Base-by-base conservation (phyloP, 2,329 filamentous ascomycete genomes). In the Chaetomiaceae sp. region DNA sequence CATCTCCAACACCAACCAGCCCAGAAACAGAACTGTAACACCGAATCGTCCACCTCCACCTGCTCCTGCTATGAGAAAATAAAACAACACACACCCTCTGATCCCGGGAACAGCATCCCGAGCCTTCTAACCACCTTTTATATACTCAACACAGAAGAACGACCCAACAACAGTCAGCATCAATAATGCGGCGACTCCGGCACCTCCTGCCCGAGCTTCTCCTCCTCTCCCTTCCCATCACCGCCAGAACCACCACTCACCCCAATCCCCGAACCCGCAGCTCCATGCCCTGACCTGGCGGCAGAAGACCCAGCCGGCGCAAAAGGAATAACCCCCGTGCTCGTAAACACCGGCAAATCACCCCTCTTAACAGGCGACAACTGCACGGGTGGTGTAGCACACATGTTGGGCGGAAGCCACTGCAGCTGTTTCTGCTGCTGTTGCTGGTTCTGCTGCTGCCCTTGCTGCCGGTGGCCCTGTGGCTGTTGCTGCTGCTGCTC, bases 341-440 rank as follows among this genome's bases (percentile, higher is more conserved):
- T 57, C 6, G 69, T 72, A 46, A 73, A 73, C 8, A 68, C 65
- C 1, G 71, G 71, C 45, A 73, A 53, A 40, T 72, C 68, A 4
- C 59, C 61, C 5, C 65, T 71, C 65, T 71, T 74, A 57, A 67
- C 67, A 1, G 68, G 63, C 43, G 69, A 58, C 36, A 9, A 9
- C n/a, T 17, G 15, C 57, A n/a, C 29, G 17, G 38, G 19, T 2
- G 52, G 47, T 11, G 50, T 51, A 11, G 52, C 63, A 4, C 70
- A 57, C 5, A 66, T 69, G 53, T 78, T 79, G 4, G 78, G 76
- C 14, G 77, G 75, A 22, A 81, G 68, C 79, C 79, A 82, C 48
- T 72, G 73, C 48, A 81, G 66, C 4, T 71, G 66, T 56, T 54
- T 42, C 12, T 51, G 50, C 17, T 51, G 55, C 29, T 52, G 20